Percentiles rank a stretch among this genome's conserved stretches.
Evolutionary conservation across 306 rosid genomes (phyloP).

Genomic region (Quercus ilex): DNA sequence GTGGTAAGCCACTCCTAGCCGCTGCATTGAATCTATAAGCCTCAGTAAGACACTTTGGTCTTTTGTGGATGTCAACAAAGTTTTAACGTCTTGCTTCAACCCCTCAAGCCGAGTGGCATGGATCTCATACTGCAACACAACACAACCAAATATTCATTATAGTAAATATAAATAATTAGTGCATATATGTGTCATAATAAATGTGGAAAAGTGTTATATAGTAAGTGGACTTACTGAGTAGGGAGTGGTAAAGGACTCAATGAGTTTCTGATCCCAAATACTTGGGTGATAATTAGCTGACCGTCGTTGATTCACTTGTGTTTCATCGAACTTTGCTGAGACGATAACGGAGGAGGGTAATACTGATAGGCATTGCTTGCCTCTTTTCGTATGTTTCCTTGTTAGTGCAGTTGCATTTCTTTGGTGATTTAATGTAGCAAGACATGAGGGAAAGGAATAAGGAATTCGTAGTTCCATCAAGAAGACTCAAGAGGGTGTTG

Average conservation of each 20-base stretch:
- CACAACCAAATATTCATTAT: background rate
- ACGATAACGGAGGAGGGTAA: background rate
- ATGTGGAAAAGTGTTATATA: too few relatives aligned
- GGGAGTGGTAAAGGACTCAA: slow-evolving; percentile 16
- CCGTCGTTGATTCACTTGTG: too few relatives aligned
- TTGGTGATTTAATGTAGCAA: too few relatives aligned
- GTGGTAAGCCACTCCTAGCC: slow-evolving; percentile 30
- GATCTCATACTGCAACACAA: slow-evolving; percentile 22
- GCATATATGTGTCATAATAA: too few relatives aligned
- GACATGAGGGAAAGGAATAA: too few relatives aligned
- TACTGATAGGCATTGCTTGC: background rate
- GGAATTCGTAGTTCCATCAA: too few relatives aligned
- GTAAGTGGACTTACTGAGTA: background rate
- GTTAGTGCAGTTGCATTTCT: too few relatives aligned
- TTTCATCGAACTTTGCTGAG: too few relatives aligned
- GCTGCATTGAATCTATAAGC: slow-evolving; percentile 13
- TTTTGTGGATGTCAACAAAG: background rate
- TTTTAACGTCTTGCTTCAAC: background rate
- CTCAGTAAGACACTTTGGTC: background rate
- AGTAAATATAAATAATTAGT: too few relatives aligned
- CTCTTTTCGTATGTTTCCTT: background rate
- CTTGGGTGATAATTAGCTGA: too few relatives aligned
- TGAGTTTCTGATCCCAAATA: too few relatives aligned
- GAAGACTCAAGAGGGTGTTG: too few relatives aligned
- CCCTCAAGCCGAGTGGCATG: slow-evolving; percentile 6